These are phyloP conservation scores for Colletotrichum tropicicola DNA, from an alignment of 2,329 filamentous ascomycete species.

Conservation along the genomic window DNA sequence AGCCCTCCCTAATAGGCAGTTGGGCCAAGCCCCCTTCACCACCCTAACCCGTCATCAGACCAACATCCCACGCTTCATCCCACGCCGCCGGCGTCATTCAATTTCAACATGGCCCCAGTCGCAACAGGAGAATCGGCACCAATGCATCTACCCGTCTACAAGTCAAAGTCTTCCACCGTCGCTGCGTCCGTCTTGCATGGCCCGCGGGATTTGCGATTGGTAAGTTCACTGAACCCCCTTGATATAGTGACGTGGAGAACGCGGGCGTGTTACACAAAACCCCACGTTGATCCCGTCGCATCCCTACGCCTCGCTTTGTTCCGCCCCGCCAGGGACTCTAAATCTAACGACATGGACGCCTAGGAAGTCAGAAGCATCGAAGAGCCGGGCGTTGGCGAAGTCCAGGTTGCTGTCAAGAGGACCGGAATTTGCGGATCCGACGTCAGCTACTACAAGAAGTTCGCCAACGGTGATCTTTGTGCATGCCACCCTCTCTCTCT, in stretches of 20 bases:
- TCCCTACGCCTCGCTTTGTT: slow-evolving; percentile 1
- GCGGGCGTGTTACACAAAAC: slow-evolving; percentile 41
- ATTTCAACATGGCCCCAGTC: slow-evolving; percentile 57
- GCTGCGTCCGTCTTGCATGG: slow-evolving; percentile 67
- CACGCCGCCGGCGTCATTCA: slow-evolving; percentile 41
- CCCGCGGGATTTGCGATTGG: slow-evolving; percentile 64
- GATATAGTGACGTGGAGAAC: slow-evolving; percentile 18
- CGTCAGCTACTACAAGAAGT: slow-evolving; percentile 77
- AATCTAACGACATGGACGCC: slow-evolving; percentile 31
- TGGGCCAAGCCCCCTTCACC: slow-evolving; percentile 28
- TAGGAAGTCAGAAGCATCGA: slow-evolving; percentile 62
- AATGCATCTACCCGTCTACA: slow-evolving; percentile 52
- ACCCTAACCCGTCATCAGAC: slow-evolving; percentile 23
- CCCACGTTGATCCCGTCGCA: slow-evolving; percentile 24
- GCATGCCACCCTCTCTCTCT: slow-evolving; percentile 72
- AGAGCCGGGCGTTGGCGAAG: slow-evolving; percentile 58
- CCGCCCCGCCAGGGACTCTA: slow-evolving; percentile 11
- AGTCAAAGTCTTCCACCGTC: slow-evolving; percentile 53
- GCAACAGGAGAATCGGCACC: slow-evolving; percentile 53
- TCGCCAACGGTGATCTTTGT: slow-evolving; percentile 75
- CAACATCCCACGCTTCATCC: slow-evolving; percentile 43
- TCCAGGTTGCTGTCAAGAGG: slow-evolving; percentile 71
- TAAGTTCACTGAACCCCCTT: slow-evolving; percentile 44
- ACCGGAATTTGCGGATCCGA: slow-evolving; percentile 78
- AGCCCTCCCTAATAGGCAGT: slow-evolving; percentile 32